These are phyloP conservation scores for Penicillium sp. DNA, from an alignment of 2,329 filamentous ascomycete genomes.

Conservation along the genomic window DNA sequence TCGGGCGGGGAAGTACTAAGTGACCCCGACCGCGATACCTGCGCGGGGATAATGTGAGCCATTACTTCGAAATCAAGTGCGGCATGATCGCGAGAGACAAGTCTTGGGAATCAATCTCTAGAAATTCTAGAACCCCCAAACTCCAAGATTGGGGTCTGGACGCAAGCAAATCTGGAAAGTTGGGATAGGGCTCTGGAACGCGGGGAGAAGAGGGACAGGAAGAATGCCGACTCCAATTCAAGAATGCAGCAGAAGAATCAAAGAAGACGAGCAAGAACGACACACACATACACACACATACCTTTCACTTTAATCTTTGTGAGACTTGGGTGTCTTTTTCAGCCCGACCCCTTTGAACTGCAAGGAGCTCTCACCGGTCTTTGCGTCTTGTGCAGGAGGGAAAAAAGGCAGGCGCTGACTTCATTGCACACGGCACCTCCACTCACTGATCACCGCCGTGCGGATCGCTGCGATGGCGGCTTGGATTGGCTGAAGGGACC, in stretches of 20 bases:
- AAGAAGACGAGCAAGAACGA: not conserved
- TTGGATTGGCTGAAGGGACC: conserved; percentile 14
- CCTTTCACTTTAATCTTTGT: conserved; percentile 12
- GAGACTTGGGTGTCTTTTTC: conserved; percentile 4
- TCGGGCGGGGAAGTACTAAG: conserved; percentile 22
- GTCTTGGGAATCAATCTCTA: not conserved
- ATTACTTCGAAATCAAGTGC: conserved; percentile 23
- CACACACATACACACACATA: conserved; percentile 1
- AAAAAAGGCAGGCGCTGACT: conserved; percentile 22
- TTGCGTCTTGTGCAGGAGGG: conserved; percentile 14
- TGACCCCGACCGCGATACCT: conserved; percentile 28
- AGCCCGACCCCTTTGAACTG: conserved; percentile 10
- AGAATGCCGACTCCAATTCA: not conserved
- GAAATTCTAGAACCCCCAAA: not conserved
- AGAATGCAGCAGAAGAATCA: not conserved
- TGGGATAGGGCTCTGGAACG: not conserved
- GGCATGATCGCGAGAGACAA: conserved; percentile 9
- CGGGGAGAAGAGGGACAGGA: conserved; percentile 5
- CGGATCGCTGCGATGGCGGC: conserved; percentile 16
- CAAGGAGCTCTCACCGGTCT: conserved; percentile 21
- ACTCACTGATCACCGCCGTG: conserved; percentile 22
- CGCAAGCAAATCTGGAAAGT: not conserved
- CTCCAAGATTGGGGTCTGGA: not conserved
- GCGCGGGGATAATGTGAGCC: conserved; percentile 31
- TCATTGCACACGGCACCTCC: conserved; percentile 23